Base-by-base conservation (phyloP, 2,329 filamentous ascomycete species). In the Hypoxylon sp. region DNA sequence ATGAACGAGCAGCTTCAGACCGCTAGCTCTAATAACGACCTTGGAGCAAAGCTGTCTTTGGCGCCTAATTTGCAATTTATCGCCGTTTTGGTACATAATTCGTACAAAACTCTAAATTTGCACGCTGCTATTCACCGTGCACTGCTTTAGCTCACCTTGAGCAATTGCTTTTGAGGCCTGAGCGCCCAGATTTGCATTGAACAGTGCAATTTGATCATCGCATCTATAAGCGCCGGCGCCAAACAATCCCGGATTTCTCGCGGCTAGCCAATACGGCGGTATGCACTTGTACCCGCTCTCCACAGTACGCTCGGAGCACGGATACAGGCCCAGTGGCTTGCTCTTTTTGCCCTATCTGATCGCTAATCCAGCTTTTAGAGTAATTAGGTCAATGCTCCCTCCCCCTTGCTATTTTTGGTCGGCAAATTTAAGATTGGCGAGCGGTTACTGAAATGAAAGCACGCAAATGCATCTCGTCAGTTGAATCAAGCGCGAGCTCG, bases 401-500 rank as follows among this genome's bases (percentile, higher is more conserved):
- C n/a, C 12, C 23, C 30, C 11, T 23, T 42, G n/a, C 44, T 52
- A 57, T 57, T 57, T 57, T 57, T 30, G 38, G 49, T 30, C 36
- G 29, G 30, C 31, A 27, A 48, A 49, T 26, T 43, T n/a, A 31
- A 38, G 25, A 13, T 50, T 54, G 29, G 37, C 54, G 44, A 50
- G 49, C 49, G 49, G 43, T 15, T 42, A 48, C 38, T 37, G 34
- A 48, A 41, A 56, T 51, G 21, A 37, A 35, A 21, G 16, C 35
- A 20, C 29, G 16, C 15, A 21, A 11, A 23, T 34, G 31, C 31
- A 59, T 25, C 43, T 55, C 38, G 46, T 50, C 46, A 56, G 41
- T 41, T 51, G 49, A 57, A 53, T 57, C 59, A 66, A 64, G 62
- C 61, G 63, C 63, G 50, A 31, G 37, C 40, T 36, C 30, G 35